These are phyloP conservation scores for Cladophialophora exuberans DNA, from an alignment of 2,329 filamentous ascomycete genomes.

Conservation along the genomic window DNA sequence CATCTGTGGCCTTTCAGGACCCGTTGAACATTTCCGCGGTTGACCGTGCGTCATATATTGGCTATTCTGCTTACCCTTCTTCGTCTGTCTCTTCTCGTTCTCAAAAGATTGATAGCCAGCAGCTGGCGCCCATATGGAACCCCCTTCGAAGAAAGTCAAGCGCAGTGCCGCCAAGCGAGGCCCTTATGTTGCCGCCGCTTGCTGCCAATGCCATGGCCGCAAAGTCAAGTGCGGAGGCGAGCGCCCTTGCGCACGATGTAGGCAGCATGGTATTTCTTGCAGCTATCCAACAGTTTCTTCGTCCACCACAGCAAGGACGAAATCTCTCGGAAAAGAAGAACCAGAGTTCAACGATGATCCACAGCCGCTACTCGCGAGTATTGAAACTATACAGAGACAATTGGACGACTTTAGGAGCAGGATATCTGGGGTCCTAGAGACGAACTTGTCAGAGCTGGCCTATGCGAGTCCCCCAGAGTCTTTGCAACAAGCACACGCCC, in stretches of 20 bases:
- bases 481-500: background rate
- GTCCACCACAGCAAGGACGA: background rate
- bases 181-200: conserved; percentile 13
- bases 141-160: conserved; percentile 9
- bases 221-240: conserved; percentile 17
- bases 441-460: background rate
- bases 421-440: background rate
- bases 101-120: background rate
- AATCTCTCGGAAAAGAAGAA: background rate
- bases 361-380: background rate
- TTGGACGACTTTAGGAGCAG: conserved; percentile 10
- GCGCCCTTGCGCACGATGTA: conserved; percentile 13
- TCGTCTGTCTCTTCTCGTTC: background rate
- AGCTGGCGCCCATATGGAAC: background rate
- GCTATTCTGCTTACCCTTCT: background rate
- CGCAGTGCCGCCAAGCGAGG: background rate
- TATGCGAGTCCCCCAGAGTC: background rate
- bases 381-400: conserved; percentile 10
- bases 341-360: background rate
- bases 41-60: too few relatives aligned
- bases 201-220: conserved; percentile 13
- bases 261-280: conserved; percentile 12
- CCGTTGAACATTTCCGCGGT: too few relatives aligned
- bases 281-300: conserved; percentile 7
- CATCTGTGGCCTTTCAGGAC: too few relatives aligned